Evolutionary conservation across 371 early-diverging fungal species (phyloP), one percentile per base, ranked within the genome.

Genomic region (Sporodiniella umbellata): DNA sequence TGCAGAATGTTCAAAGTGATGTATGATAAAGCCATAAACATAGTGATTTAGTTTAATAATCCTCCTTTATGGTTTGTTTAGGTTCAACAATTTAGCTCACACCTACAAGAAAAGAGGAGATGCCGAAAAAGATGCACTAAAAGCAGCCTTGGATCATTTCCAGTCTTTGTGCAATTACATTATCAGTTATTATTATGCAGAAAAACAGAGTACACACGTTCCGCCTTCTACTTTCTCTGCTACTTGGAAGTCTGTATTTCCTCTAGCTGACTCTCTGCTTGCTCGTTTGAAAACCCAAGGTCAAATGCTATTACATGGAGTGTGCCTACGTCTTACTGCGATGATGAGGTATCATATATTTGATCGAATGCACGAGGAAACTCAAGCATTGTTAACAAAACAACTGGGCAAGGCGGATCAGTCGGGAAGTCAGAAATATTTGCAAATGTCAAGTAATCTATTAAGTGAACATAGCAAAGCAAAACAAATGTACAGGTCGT

Each of bases 101-200:
- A 60, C 64, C 0, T 55, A 69, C 21, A 72, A 72, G 33, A 51
- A 56, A 45, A 58, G 69, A 39, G 73, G 67, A 3, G 72, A 72
- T 45, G 28, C 15, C 5, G 50, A 56, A 26, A 40, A 21, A 2
- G 54, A 54, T n/a, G 12, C 54, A 3, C 8, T 69, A 14, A 60
- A 64, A 24, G 49, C 54, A 5, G 22, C 67, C 12, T 25, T 72
- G 23, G 67, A 72, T 22, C 73, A 72, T 28, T 53, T 72, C 3
- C 65, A 66, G 7, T 59, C 67, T 1, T 37, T 72, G 10, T 54
- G 64, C 14, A 67, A 72, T 39, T 72, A 72, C 33, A 55, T 72
- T 21, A 40, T 72, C 14, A 53, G 56, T 18, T 72, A 66, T 37
- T 62, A 64, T 35, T 72, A 66, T 38, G 25, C 42, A 3, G 60